Base-by-base conservation (phyloP, 1,284 basidiomycete species). In the Clitocybe nebularis region DNA sequence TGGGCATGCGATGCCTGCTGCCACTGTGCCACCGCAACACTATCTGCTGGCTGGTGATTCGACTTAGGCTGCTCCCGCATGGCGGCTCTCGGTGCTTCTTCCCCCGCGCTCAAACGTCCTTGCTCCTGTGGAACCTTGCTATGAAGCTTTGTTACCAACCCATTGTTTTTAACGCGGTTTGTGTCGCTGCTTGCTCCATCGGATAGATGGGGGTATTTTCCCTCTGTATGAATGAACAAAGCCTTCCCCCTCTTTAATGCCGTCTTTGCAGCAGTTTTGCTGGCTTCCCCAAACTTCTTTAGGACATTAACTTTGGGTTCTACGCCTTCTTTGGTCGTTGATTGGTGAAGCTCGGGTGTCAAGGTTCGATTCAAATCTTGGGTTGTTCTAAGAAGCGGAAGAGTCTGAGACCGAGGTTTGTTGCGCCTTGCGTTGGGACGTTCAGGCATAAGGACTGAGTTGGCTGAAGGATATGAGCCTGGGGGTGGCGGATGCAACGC, bases 31-130 rank as follows among this genome's bases (percentile, higher is more conserved):
- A 58, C 33, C 13, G 63, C 51, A 5, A 56, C 54, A 41, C 57
- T 53, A 17, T 62, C 53, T 9, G 61, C 52, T 1, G 46, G 50
- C 41, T 58, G 54, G 49, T 63, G 63, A 46, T 63, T 55, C 11
- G 58, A 59, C 36, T 56, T 48, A 3, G 58, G 58, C 25, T 48
- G 45, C 1, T 54, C 59, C 39, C 60, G 50, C 24, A 61, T 44
- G 22, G 62, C 59, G 36, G 57, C 54, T 40, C 61, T 58, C 28
- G 64, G 38, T 21, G 59, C 52, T 3, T 51, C 43, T 14, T 50
- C 45, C 4, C 56, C 53, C 10, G 61, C 44, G 2, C 56, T 55
- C 5, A 42, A 47, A 7, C 53, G 44, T 4, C 32, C 44, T 36
- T 45, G 51, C 5, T 24, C n/a, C 28, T 21, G 26, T 3, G 16